Evolutionary conservation across 306 rosid species (phyloP).

Genomic region (Acacia acuminata): DNA sequence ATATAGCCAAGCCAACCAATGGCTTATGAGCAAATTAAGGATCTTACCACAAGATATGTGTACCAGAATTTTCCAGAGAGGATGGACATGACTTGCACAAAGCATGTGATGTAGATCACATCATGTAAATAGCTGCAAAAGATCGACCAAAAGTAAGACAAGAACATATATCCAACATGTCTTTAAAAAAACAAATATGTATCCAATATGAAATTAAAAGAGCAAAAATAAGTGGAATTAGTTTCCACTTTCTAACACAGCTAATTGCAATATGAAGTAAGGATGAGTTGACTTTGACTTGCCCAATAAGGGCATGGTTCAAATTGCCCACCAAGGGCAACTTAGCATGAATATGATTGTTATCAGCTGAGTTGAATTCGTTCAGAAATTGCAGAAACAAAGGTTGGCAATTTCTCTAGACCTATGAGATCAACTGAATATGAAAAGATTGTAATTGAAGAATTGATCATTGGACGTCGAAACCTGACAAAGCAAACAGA

Average conservation of each 20-base stretch:
- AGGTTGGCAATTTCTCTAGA: neutral
- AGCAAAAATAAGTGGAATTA: neutral
- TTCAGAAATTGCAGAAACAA: neutral
- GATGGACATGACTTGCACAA: slow-evolving; percentile 89
- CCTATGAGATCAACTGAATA: slow-evolving; percentile 2
- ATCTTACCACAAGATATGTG: slow-evolving; percentile 80
- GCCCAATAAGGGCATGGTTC: no score
- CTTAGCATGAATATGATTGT: no score
- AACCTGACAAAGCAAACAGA: neutral
- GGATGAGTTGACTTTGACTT: neutral
- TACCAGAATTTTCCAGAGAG: slow-evolving; percentile 92
- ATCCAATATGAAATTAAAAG: neutral
- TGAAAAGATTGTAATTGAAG: neutral
- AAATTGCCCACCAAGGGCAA: no score
- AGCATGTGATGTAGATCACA: slow-evolving; percentile 88
- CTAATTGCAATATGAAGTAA: neutral
- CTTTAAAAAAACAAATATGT: neutral
- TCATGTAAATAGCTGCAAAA: slow-evolving; percentile 83
- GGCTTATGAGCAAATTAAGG: slow-evolving; percentile 17
- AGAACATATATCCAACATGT: neutral
- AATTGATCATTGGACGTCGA: neutral
- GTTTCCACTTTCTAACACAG: neutral
- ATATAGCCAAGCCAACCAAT: neutral
- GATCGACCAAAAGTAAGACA: slow-evolving; percentile 18
- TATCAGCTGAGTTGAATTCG: no score